Percentiles rank a stretch among this genome's conserved stretches.
These are phyloP conservation scores for Pterocarpus santalinus DNA, from an alignment of 306 rosid species.

Conservation along the genomic window DNA sequence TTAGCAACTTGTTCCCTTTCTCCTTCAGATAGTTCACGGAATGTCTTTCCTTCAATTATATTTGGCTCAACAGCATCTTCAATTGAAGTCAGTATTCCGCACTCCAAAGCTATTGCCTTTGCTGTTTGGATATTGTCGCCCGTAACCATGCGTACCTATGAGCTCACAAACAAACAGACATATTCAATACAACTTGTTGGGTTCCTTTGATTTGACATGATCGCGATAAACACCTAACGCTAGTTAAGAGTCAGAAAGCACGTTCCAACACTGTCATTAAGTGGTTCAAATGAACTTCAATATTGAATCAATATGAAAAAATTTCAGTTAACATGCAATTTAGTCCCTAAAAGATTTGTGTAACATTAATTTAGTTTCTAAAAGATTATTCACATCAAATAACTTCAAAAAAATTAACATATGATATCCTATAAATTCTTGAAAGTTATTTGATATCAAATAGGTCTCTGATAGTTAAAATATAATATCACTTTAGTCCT, in stretches of 20 bases:
- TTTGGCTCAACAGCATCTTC: constrained; percentile 82
- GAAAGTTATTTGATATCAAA: too few species aligned
- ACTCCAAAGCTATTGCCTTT: constrained; percentile 94
- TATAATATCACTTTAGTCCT: too few species aligned
- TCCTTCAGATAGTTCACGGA: constrained; percentile 77
- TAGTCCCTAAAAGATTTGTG: too few species aligned
- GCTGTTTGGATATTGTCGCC: constrained; percentile 97
- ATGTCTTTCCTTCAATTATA: constrained; percentile 87
- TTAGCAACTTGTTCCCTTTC: constrained; percentile 82
- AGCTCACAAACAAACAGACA: constrained; percentile 16
- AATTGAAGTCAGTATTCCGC: constrained; percentile 78
- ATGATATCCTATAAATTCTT: too few species aligned
- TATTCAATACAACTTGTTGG: constrained; percentile 18
- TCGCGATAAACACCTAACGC: constrained; percentile 2
- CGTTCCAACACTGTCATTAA: constrained; percentile 3
- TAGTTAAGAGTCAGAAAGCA: constrained; percentile 38
- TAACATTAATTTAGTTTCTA: too few species aligned
- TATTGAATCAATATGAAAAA: too few species aligned
- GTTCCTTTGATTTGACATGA: constrained; percentile 36
- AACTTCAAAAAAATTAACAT: too few species aligned
- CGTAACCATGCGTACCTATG: constrained; percentile 96
- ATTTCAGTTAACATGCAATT: too few species aligned
- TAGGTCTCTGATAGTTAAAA: too few species aligned
- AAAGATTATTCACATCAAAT: too few species aligned
- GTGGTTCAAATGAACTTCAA: constrained; percentile 1